Evolutionary conservation across 2,329 filamentous ascomycete genomes (phyloP).

Genomic region (Scortechinia acanthostroma): DNA sequence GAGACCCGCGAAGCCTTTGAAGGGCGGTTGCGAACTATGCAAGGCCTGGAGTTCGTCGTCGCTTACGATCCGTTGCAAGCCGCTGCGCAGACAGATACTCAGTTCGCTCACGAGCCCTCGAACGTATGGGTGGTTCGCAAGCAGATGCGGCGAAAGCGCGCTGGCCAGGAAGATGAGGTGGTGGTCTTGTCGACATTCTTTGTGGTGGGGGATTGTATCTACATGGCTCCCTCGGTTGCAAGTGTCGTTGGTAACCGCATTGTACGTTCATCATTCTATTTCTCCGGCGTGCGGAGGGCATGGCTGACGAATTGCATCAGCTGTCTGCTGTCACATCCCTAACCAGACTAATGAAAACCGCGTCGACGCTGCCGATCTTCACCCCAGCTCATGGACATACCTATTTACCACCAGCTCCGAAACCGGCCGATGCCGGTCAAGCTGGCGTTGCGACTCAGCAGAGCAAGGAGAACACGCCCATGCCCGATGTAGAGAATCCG

Average conservation of each 20-base stretch:
- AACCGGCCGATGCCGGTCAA: conserved; percentile 20
- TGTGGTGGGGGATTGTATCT: conserved; percentile 49
- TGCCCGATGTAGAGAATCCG: conserved; percentile 18
- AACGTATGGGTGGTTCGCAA: conserved; percentile 55
- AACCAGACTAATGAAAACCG: conserved; percentile 42
- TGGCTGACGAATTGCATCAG: conserved; percentile 15
- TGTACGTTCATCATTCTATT: conserved; percentile 20
- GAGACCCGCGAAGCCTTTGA: conserved; percentile 49
- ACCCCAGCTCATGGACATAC: conserved; percentile 50
- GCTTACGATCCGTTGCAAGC: conserved; percentile 44
- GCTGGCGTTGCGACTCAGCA: conserved; percentile 21
- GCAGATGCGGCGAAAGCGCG: conserved; percentile 37
- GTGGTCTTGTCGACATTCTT: conserved; percentile 49
- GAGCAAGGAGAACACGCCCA: conserved; percentile 37
- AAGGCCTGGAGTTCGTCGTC: conserved; percentile 52
- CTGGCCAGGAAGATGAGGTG: conserved; percentile 33
- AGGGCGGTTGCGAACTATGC: conserved; percentile 38
- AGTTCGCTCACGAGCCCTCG: conserved; percentile 30
- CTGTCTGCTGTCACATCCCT: conserved; percentile 46
- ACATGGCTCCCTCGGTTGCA: conserved; percentile 52
- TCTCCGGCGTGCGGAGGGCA: conserved; percentile 4
- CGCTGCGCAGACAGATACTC: conserved; percentile 22
- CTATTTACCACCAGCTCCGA: conserved; percentile 40
- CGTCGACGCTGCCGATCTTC: conserved; percentile 44
- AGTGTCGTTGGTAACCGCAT: conserved; percentile 47